A percentile compares a stretch with the other conserved stretches of the same genome.
Conservation (phyloP, 225 moss, liverwort and hornwort species). For the Bryoerythrophyllum caledonicum region DNA sequence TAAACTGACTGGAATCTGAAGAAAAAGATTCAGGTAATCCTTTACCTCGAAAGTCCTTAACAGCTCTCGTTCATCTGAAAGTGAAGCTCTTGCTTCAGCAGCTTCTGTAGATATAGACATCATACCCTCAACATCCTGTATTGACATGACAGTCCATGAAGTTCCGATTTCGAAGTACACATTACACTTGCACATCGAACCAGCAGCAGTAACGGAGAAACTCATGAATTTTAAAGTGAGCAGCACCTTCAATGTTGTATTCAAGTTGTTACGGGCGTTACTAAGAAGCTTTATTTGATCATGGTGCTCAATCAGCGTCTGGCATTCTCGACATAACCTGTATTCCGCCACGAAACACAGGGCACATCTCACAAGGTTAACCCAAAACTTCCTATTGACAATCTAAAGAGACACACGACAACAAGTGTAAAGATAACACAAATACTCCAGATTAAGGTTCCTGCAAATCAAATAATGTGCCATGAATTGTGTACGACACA, state of each 20-base stretch:
- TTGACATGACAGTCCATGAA: slow-evolving; percentile 5
- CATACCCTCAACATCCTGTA: slow-evolving; percentile 99
- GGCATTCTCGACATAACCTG: slow-evolving; percentile 99
- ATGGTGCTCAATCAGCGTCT: slow-evolving; percentile 97
- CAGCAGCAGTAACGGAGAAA: neutral
- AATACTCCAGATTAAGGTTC: neutral
- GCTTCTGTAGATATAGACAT: slow-evolving; percentile 99
- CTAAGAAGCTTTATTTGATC: slow-evolving; percentile 99
- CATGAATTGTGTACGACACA: neutral
- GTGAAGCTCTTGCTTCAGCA: slow-evolving; percentile 88
- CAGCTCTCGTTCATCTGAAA: slow-evolving; percentile 90
- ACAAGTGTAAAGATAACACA: slow-evolving; percentile 5
- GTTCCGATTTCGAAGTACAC: slow-evolving; percentile 3
- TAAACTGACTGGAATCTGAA: neutral
- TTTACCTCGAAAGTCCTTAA: slow-evolving; percentile 94
- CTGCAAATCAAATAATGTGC: neutral
- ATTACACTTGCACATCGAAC: neutral
- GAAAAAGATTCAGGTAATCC: neutral
- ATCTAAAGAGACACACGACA: neutral
- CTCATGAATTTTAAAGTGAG: slow-evolving; percentile 13
- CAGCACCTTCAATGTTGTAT: slow-evolving; percentile 90
- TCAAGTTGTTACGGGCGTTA: slow-evolving; percentile 98
- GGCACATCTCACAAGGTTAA: slow-evolving; percentile 20
- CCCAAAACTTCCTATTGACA: neutral
- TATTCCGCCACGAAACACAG: slow-evolving; percentile 21